Base-by-base conservation (phyloP, 805 yeast species). In the Candida germanica region DNA sequence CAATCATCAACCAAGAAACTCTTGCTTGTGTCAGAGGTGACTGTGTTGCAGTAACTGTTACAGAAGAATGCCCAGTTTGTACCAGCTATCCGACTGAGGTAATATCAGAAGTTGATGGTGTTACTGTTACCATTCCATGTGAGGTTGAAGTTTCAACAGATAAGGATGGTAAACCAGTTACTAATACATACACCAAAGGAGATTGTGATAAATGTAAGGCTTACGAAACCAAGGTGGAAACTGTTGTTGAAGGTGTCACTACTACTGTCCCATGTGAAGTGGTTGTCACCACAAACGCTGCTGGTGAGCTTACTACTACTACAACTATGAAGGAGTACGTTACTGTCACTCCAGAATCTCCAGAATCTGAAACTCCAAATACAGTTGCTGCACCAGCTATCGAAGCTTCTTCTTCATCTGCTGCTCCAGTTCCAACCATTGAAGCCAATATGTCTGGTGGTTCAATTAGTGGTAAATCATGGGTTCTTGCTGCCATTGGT, bases 61-160 rank as follows among this genome's bases (percentile, higher is more conserved):
- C 40, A 7, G 31, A 22, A 18, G 33, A 13, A 14, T 38, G 42
- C 22, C 19, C 38, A 8, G 38, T 31, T 11, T 38, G 42, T 15
- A 13, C 38, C 5, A n/a, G 21, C 15, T 29, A 35, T 20, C 29
- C 42, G n/a, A 44, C 47, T 6, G 22, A 29, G 16, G 29, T 36
- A 21, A 38, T 42, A 4, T 39, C 43, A 8, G 43, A 36, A n/a
- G 17, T 36, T 20, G 42, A 29, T 13, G 48, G 51, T 12, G 35
- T 33, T n/a, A 34, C 39, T 3, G 36, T 36, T 6, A 52, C 54
- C 8, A 47, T 47, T 13, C 40, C 53, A 7, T 54, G 51, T 25
- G 49, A 35, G 11, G 40, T 39, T 15, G 18, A 24, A 13, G 39
- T 40, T 15, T 13, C 35, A 4, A 33, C 31, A 6, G 27, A 27